Percentiles rank a stretch among this genome's conserved stretches.
These are phyloP conservation scores for Aspergillus arachidicola DNA, from an alignment of 2,329 filamentous ascomycete species.

Conservation along the genomic window DNA sequence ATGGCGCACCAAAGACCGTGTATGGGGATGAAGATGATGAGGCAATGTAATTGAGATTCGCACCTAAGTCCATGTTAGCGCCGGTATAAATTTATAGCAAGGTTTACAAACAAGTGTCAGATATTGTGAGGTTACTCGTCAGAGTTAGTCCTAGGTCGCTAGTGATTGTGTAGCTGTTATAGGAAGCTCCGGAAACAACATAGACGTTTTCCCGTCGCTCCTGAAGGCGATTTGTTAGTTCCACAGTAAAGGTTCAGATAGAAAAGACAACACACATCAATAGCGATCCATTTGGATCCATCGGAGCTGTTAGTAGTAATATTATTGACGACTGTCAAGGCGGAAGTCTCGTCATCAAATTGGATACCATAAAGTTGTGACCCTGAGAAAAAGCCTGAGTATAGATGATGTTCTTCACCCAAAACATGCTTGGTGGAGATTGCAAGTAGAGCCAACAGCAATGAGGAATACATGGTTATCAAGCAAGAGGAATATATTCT, in stretches of 20 bases:
- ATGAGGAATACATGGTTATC: not conserved
- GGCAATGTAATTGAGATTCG: not conserved
- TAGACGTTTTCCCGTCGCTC: not conserved
- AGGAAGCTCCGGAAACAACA: not conserved
- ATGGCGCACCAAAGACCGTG: not conserved
- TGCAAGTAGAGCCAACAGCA: not conserved
- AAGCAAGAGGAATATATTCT: not conserved
- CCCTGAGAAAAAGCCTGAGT: not conserved
- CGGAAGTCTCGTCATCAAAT: not conserved
- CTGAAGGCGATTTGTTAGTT: not conserved
- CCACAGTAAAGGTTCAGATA: accelerated
- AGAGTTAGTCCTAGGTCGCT: not conserved
- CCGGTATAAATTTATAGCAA: too few relatives aligned
- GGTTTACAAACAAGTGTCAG: not conserved
- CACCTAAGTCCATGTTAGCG: not conserved
- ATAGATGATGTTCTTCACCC: not conserved
- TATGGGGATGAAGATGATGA: not conserved
- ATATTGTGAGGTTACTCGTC: not conserved
- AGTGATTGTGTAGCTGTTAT: not conserved
- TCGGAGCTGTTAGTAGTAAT: not conserved
- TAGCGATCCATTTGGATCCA: not conserved
- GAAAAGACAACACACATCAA: not conserved
- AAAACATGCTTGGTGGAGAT: not conserved
- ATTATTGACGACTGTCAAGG: not conserved
- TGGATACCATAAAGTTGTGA: not conserved